Conservation (phyloP, 192 early-diverging fungal genomes). For the Funneliformis geosporum region DNA sequence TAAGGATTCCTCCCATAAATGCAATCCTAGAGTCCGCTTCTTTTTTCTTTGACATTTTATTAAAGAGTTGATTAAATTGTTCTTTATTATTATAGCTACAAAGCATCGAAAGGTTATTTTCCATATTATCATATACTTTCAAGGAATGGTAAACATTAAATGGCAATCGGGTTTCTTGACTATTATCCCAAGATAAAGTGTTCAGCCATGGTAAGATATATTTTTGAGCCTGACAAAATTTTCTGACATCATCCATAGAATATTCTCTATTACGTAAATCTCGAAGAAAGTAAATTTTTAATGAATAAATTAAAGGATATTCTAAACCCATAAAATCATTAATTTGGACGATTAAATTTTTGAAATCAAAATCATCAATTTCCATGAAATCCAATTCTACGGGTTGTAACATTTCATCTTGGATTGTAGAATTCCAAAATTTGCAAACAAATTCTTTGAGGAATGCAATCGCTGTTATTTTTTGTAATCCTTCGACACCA, state of each 20-base stretch:
- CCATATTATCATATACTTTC: neutral
- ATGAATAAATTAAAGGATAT: conserved; percentile 10
- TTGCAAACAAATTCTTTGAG: conserved; percentile 30
- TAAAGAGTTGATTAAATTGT: conserved; percentile 1
- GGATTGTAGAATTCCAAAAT: neutral
- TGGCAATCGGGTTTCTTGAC: neutral
- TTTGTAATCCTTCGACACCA: neutral
- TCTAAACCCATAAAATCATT: neutral
- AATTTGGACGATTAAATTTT: neutral
- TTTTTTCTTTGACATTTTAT: neutral
- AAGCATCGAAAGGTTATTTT: neutral
- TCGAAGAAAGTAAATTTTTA: conserved; percentile 29
- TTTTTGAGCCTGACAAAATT: conserved; percentile 18
- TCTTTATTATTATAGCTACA: neutral
- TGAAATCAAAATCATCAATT: conserved; percentile 13
- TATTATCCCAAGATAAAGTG: conserved; percentile 13
- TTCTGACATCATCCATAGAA: conserved; percentile 27
- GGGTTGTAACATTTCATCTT: neutral
- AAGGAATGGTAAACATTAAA: conserved; percentile 30
- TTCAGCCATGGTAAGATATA: conserved; percentile 27
- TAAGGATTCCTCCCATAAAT: conserved; percentile 23
- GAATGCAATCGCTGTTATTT: conserved; percentile 24
- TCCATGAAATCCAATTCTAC: conserved; percentile 23
- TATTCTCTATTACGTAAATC: conserved; percentile 6
- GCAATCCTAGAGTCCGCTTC: neutral